Evolutionary conservation across 2,329 filamentous ascomycete genomes (phyloP).

Genomic region (Aspergillus brunneoviolaceus): DNA sequence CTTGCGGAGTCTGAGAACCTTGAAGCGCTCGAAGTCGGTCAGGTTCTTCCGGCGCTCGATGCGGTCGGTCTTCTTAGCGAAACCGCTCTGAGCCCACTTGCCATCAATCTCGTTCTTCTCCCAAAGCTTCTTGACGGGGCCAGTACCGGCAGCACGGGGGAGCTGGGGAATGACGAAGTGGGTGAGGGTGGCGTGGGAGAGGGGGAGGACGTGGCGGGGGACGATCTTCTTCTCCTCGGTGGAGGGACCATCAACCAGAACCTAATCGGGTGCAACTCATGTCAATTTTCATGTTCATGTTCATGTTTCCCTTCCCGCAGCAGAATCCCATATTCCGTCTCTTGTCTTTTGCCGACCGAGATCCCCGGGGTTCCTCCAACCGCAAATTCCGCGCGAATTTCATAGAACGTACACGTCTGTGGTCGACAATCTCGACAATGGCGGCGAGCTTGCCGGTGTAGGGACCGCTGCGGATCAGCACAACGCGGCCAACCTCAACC

Average conservation of each 20-base stretch:
- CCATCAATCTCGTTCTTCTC: slow-evolving; percentile 85
- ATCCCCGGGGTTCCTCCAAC: not conserved
- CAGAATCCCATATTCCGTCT: slow-evolving; percentile 10
- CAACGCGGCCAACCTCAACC: slow-evolving; percentile 97
- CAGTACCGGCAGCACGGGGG: slow-evolving; percentile 78
- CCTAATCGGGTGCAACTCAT: slow-evolving; percentile 54
- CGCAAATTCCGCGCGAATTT: not conserved
- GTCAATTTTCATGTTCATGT: slow-evolving; percentile 21
- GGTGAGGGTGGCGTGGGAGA: slow-evolving; percentile 84
- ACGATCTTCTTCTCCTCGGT: slow-evolving; percentile 75
- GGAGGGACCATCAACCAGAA: slow-evolving; percentile 92
- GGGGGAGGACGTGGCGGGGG: slow-evolving; percentile 80
- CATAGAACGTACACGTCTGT: slow-evolving; percentile 89
- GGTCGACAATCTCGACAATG: slow-evolving; percentile 99
- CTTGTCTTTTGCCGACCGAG: not conserved
- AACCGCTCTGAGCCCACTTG: slow-evolving; percentile 89
- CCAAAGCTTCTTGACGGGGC: slow-evolving; percentile 83
- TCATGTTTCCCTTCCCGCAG: not conserved
- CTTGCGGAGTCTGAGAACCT: slow-evolving; percentile 99
- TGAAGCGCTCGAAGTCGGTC: slow-evolving; percentile 99
- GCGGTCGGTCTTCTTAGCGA: slow-evolving; percentile 90
- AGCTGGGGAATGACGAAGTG: slow-evolving; percentile 83
- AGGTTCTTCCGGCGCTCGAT: slow-evolving; percentile 83
- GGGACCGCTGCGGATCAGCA: slow-evolving; percentile 82
- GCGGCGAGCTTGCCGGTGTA: slow-evolving; percentile 82